phyloP scores from a whole-genome alignment of 768 basidiomycete genomes.

The Rhodotorula taiwanensis region DNA sequence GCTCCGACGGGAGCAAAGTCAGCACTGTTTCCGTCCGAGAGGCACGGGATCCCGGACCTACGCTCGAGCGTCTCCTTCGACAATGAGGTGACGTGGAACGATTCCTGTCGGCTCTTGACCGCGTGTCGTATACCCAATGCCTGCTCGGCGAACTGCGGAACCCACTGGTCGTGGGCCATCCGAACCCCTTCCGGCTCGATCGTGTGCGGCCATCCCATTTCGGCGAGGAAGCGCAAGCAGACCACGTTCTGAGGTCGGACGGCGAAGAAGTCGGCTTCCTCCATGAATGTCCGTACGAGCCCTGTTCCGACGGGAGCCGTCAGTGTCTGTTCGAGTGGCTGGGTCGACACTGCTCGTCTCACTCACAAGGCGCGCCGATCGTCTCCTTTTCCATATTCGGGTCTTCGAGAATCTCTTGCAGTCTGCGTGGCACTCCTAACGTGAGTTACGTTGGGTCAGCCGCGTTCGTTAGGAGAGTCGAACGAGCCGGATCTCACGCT shows the following conservation, averaged over 20 bases:
- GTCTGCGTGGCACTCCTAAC: background rate
- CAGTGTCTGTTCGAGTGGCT: too few relatives aligned
- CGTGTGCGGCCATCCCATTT: background rate
- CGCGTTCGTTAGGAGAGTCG: too few relatives aligned
- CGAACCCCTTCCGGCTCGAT: too few relatives aligned
- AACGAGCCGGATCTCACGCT: background rate
- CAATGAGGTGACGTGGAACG: background rate
- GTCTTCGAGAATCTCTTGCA: background rate
- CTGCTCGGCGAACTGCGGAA: background rate
- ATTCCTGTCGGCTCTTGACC: background rate
- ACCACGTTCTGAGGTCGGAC: background rate
- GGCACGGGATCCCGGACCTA: background rate
- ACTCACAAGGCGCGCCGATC: background rate
- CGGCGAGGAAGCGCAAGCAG: slow-evolving; percentile 1
- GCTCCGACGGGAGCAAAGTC: background rate
- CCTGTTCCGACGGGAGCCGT: background rate
- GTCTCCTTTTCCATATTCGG: background rate
- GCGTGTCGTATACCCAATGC: background rate
- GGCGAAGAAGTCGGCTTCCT: background rate
- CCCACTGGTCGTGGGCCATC: background rate
- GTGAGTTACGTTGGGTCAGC: too few relatives aligned
- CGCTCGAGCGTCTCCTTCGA: background rate
- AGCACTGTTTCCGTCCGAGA: background rate
- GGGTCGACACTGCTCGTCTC: too few relatives aligned
- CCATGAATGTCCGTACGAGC: background rate